A percentile compares a stretch with the other conserved stretches of the same genome.
Evolutionary conservation across 129 eudicot species (phyloP).

Genomic region (Arctium lappa): DNA sequence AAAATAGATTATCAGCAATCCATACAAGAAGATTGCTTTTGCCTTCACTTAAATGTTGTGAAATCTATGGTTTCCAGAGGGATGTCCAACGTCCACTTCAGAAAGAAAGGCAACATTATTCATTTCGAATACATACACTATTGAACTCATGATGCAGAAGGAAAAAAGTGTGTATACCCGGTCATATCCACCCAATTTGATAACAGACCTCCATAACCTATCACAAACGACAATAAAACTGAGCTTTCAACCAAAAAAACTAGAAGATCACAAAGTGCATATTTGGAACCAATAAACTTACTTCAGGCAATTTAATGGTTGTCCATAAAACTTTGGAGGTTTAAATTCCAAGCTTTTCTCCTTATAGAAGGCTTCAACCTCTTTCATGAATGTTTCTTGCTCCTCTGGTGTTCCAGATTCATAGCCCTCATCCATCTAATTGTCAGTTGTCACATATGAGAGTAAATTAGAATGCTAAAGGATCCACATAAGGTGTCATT

Average conservation of each 20-base stretch:
- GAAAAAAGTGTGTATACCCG: constrained; percentile 38
- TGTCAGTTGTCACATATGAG: constrained; percentile 1
- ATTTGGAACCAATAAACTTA: constrained; percentile 24
- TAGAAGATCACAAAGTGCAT: constrained; percentile 6
- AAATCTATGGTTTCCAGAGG: background rate
- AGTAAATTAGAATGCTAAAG: background rate
- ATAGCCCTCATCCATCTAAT: constrained; percentile 68
- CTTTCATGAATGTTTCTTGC: constrained; percentile 78
- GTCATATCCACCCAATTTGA: constrained; percentile 76
- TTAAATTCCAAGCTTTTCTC: constrained; percentile 64
- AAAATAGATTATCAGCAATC: background rate
- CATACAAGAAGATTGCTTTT: background rate
- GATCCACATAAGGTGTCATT: background rate
- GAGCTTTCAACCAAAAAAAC: background rate
- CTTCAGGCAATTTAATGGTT: constrained; percentile 77
- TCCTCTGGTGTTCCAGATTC: constrained; percentile 88
- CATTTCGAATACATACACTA: background rate
- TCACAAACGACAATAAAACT: constrained; percentile 19
- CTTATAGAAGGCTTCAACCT: constrained; percentile 58
- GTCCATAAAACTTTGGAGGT: constrained; percentile 94
- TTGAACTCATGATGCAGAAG: background rate
- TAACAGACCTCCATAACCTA: constrained; percentile 88
- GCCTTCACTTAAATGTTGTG: background rate
- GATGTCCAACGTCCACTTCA: background rate
- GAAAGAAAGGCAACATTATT: background rate